phyloP scores from a whole-genome alignment of 2,329 filamentous ascomycete genomes.

The Chaetomium strumarium region DNA sequence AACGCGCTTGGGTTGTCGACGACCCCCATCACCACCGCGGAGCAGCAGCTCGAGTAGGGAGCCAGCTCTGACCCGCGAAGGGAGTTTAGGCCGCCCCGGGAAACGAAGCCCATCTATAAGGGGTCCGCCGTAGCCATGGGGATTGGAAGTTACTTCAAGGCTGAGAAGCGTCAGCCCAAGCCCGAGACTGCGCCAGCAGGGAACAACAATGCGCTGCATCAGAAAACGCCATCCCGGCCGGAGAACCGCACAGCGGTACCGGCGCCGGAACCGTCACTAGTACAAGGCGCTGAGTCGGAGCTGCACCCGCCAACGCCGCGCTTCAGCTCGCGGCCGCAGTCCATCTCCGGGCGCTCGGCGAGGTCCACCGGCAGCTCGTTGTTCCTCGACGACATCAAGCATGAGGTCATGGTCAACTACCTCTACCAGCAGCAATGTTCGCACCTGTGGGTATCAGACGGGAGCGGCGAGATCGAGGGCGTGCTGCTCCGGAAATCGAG shows the following conservation, averaged over 20 bases:
- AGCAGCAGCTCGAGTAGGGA: neutral
- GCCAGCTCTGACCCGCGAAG: neutral
- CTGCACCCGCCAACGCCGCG: constrained; percentile 45
- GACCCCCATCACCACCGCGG: neutral
- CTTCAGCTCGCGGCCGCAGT: constrained; percentile 47
- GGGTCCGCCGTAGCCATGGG: constrained; percentile 44
- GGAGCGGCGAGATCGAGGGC: constrained; percentile 62
- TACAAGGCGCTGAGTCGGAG: constrained; percentile 37
- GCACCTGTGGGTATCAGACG: constrained; percentile 67
- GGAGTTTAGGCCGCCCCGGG: neutral
- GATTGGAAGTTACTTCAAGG: constrained; percentile 57
- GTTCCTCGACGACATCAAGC: constrained; percentile 66
- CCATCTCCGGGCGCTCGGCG: constrained; percentile 44
- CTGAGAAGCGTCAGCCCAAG: constrained; percentile 36
- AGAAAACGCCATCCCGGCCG: constrained; percentile 25
- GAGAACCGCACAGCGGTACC: constrained; percentile 32
- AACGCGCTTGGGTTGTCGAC: neutral
- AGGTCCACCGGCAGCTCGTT: constrained; percentile 45
- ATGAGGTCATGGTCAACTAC: constrained; percentile 80
- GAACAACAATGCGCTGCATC: constrained; percentile 14
- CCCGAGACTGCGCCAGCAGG: constrained; percentile 3
- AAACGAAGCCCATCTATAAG: neutral
- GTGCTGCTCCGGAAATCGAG: constrained; percentile 63
- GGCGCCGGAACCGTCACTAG: constrained; percentile 13
- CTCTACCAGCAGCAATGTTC: constrained; percentile 74